Evolutionary conservation across 1,284 basidiomycete species (phyloP), one percentile per base, ranked within the genome.

Genomic region (Ceratorhiza oryzae-sativae): DNA sequence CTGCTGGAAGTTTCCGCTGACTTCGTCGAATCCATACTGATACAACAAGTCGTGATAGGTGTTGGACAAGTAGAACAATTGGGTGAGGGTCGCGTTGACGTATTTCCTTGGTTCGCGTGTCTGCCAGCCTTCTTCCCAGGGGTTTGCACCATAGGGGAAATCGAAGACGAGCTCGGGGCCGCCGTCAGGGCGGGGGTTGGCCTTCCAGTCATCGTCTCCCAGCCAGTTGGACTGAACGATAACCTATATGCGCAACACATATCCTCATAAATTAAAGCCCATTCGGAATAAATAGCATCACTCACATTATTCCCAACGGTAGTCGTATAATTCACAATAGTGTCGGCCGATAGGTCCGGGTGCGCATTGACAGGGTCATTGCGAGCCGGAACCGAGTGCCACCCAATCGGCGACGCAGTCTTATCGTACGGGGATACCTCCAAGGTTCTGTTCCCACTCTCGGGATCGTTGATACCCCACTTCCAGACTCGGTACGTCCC

Each of bases 191-290:
- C 95, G 91, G 79, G 89, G 88, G 82, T 96, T 96, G 78, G 83
- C 75, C 49, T 92, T 79, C 86, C 88, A 97, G 48, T 81, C 79
- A 77, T 90, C 90, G 76, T 84, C 85, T 39, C 95, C 95, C 73
- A 92, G 89, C 91, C 93, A 93, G 79, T 95, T 92, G 85, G 93
- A 92, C 75, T 94, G 93, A 1, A 92, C 90, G 75, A 93, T 92
- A 65, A 90, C 84, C 84, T 86, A 72, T 39, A 56, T 41, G 46
- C 15, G n/a, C 3, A 13, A 34, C 42, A 53, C 61, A 32, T 30
- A 32, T 10, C 3, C 32, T 15, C 10, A 23, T 41, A 32, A 71
- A 74, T 30, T 49, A 27, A 32, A 56, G 41, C 23, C 58, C 72
- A 25, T 59, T 10, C 20, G 30, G 9, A 55, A 71, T 10, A 12